A percentile compares a stretch with the other conserved stretches of the same genome.
Evolutionary conservation across 129 eudicot genomes (phyloP).

Genomic region (Glebionis coronaria): DNA sequence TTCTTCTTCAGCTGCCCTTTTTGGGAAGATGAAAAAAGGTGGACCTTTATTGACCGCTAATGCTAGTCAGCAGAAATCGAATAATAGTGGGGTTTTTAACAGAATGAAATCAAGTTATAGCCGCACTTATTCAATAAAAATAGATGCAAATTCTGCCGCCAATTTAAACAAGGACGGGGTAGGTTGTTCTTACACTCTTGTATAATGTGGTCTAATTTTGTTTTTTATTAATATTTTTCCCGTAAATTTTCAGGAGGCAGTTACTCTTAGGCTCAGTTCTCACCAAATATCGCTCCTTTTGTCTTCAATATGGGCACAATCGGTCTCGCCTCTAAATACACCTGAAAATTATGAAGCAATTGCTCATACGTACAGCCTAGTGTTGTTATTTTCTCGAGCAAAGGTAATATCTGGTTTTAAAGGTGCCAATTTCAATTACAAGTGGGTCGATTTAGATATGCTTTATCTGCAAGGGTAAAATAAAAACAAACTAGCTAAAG

Average conservation of each 20-base stretch:
- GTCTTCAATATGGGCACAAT: conserved; percentile 89
- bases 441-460: background rate
- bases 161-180: conserved; percentile 52
- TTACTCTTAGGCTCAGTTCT: conserved; percentile 73
- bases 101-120: conserved; percentile 74
- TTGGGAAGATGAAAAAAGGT: conserved; percentile 68
- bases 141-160: conserved; percentile 35
- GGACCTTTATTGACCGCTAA: conserved; percentile 43
- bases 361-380: conserved; percentile 88
- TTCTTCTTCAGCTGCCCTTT: conserved; percentile 98
- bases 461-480: background rate
- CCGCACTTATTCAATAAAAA: conserved; percentile 53
- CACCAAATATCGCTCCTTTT: conserved; percentile 74
- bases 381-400: conserved; percentile 73
- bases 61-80: conserved; percentile 31
- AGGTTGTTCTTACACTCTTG: conserved; percentile 24
- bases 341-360: conserved; percentile 92
- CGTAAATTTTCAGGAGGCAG: conserved; percentile 47
- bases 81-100: conserved; percentile 49
- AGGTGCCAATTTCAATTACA: background rate
- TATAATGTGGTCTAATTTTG: background rate
- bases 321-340: conserved; percentile 57
- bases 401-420: conserved; percentile 50
- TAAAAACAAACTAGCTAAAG: background rate
- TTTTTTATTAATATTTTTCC: background rate